Evolutionary conservation across 177 flowering plant genomes (phyloP), one percentile per base, ranked within the genome.

Genomic region (Vitis hybrid): DNA sequence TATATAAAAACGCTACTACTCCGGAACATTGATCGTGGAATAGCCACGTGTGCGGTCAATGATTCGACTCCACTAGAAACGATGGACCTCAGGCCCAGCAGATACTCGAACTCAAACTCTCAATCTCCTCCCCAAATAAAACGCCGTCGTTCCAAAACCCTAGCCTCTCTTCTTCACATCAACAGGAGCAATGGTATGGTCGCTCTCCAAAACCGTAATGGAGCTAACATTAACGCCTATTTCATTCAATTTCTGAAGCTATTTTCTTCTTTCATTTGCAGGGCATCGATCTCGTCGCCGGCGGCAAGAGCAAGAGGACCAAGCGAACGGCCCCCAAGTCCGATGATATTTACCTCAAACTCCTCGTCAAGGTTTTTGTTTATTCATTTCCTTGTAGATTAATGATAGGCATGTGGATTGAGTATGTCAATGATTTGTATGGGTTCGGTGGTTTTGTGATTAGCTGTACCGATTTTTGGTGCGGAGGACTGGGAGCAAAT

Each of bases 401-500:
- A 39, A 6, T 39, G 45, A 39, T 39, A 5, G 45, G 45, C 45
- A 0, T 61, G 32, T 39, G 8, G 23, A 14, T 21, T 39, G 60
- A n/a, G 8, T 30, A 17, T 60, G 1, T 63, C 54, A 56, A 45
- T 55, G 51, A 11, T 39, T 39, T 0, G 45, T 39, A 34, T 39
- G 2, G 32, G 51, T 14, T 30, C 21, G 60, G 52, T n/a, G 50
- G 60, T 39, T 39, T 49, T 13, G 2, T 54, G 23, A 11, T 59
- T 78, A 90, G 94, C 85, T 90, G n/a, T 90, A 90, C 77, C 84
- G 94, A 8, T 90, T 90, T 72, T 75, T 90, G 67, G 92, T 87
- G 3, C 61, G 94, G 74, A 88, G 92, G 66, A 90, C 95, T 0
- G 88, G 79, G 2, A 90, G 95, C 80, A 87, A 79, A 19, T 90